phyloP scores from a whole-genome alignment of 176 grass and related monocot species.

The Oryza australiensis region DNA sequence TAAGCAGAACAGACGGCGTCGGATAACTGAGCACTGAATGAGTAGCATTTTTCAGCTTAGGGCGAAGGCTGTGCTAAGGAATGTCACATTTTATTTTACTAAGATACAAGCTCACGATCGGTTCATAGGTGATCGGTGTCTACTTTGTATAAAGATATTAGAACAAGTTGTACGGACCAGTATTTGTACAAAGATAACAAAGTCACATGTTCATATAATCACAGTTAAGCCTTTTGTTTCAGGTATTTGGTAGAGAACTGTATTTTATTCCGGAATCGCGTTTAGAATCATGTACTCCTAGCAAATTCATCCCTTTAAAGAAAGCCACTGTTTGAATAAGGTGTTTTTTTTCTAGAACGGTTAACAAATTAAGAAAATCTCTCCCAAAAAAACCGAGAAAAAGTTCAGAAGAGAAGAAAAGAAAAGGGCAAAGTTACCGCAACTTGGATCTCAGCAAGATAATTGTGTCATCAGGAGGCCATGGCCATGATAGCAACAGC shows the following conservation, averaged over 20 bases:
- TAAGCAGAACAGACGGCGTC: too few species aligned
- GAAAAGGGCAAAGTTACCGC: background rate
- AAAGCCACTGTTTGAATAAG: too few species aligned
- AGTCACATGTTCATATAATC: background rate
- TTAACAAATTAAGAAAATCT: background rate
- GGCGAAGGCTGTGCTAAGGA: too few species aligned
- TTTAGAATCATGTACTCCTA: too few species aligned
- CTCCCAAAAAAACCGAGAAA: background rate
- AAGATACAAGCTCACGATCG: background rate
- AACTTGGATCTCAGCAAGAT: slow-evolving; percentile 55
- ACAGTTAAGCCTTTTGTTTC: background rate
- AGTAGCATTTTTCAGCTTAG: background rate
- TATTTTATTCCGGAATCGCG: too few species aligned
- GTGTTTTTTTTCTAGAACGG: too few species aligned
- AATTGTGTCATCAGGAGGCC: slow-evolving; percentile 60
- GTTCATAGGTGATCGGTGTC: background rate
- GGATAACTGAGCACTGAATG: too few species aligned
- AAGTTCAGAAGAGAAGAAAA: background rate
- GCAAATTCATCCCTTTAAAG: too few species aligned
- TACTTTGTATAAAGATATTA: too few species aligned
- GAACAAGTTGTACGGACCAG: too few species aligned
- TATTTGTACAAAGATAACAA: background rate
- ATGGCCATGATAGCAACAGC: background rate
- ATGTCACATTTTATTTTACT: too few species aligned
- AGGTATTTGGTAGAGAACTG: background rate